Evolutionary conservation across 2,329 filamentous ascomycete species (phyloP), one percentile per base, ranked within the genome.

Genomic region (Cercospora janseana): DNA sequence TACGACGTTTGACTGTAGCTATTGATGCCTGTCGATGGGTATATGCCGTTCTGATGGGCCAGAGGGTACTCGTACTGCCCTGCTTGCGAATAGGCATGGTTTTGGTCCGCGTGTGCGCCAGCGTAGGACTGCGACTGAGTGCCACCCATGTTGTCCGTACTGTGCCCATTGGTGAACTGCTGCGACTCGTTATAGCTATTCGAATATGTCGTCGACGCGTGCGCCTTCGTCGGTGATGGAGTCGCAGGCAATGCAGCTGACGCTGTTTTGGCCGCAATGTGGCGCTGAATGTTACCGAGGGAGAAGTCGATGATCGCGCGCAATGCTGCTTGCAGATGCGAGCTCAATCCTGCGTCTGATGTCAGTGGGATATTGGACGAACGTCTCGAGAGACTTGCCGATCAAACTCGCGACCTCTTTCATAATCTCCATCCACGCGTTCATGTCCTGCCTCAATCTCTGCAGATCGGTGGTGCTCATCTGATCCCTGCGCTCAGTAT

Each of bases 351-450:
- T 59, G 43, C 5, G 6, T 18, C 27, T 23, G 44, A 26, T 45
- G 31, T 41, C 21, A 43, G 32, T 43, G 26, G 35, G 6, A 5
- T 24, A 16, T 26, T 13, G 24, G 21, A 20, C 31, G 15, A 9
- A 12, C n/a, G 12, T 16, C 10, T 29, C 15, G 12, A n/a, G 23
- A 21, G 6, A 73, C 77, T 67, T 73, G 87, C 86, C 85, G 32
- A 88, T 69, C n/a, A 88, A 70, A 29, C 73, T 71, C 15, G 83
- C 81, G 40, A 83, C 81, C 50, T 88, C 83, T 21, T 77, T 77
- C 56, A 92, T 77, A 32, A 91, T 79, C 26, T 76, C 74, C 40
- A 88, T 71, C 83, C 87, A 91, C 16, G 75, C 69, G 24, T 79
- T 75, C 84, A 89, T 89, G 46, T 90, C 85, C 6, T 73, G 69